A percentile compares a stretch with the other conserved stretches of the same genome.
Conservation (phyloP, 805 yeast genomes). For the Candida sakaeoensis region DNA sequence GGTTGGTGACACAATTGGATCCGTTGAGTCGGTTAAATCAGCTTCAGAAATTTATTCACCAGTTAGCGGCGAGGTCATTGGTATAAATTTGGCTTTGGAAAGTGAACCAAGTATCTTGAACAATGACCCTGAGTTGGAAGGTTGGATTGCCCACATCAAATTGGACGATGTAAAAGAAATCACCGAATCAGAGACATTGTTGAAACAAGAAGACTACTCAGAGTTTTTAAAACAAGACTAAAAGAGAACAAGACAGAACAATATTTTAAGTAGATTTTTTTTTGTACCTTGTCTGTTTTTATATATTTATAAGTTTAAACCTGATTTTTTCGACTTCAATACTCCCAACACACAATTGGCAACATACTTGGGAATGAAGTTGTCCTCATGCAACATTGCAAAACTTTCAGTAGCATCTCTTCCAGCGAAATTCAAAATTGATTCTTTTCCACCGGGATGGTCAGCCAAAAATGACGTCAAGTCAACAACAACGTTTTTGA, state of each 20-base stretch:
- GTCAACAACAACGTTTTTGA: slow-evolving; percentile 50
- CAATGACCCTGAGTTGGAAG: slow-evolving; percentile 87
- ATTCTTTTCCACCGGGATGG: slow-evolving; percentile 62
- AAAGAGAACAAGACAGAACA: too few relatives aligned
- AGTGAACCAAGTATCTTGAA: slow-evolving; percentile 76
- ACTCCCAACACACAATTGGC: slow-evolving; percentile 47
- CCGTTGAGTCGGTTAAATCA: slow-evolving; percentile 91
- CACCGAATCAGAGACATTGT: slow-evolving; percentile 40
- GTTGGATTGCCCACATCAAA: slow-evolving; percentile 85
- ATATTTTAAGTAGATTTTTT: background rate
- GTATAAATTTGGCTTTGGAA: slow-evolving; percentile 63
- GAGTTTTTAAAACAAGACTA: slow-evolving; percentile 47
- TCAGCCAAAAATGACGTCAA: slow-evolving; percentile 40
- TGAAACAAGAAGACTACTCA: slow-evolving; percentile 55
- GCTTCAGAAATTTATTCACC: slow-evolving; percentile 94
- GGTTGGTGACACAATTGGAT: slow-evolving; percentile 81
- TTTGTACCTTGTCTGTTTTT: background rate
- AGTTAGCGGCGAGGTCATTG: slow-evolving; percentile 70
- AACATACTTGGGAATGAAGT: slow-evolving; percentile 49
- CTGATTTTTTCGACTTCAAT: slow-evolving; percentile 44
- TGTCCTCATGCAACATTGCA: slow-evolving; percentile 56
- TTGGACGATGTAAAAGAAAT: slow-evolving; percentile 39
- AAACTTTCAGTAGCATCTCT: slow-evolving; percentile 48
- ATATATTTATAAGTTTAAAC: slow-evolving; percentile 16
- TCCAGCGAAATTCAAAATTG: slow-evolving; percentile 47